Evolutionary conservation across 2,329 filamentous ascomycete species (phyloP).

Genomic region (Nemania abortiva): DNA sequence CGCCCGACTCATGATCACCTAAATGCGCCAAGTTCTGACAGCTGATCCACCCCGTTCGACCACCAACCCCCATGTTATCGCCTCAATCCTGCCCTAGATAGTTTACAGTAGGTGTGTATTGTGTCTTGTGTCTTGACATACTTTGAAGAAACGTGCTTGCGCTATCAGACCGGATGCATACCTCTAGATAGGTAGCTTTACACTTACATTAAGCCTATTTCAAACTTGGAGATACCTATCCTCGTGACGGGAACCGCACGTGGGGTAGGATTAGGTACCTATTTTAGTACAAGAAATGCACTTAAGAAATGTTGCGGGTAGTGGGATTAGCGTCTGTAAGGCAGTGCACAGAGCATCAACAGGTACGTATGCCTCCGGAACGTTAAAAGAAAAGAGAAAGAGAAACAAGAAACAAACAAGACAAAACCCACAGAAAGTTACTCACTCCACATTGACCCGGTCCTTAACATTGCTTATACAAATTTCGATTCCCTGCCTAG

Average conservation of each 20-base stretch:
- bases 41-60: slow-evolving; percentile 29
- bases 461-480: no score
- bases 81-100: background rate
- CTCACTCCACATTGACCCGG: no score
- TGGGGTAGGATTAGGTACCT: background rate
- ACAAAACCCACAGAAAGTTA: no score
- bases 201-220: background rate
- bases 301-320: background rate
- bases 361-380: no score
- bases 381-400: no score
- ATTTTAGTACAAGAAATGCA: background rate
- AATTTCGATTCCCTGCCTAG: no score
- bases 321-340: no score
- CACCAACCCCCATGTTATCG: slow-evolving; percentile 1
- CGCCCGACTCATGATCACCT: slow-evolving; percentile 35
- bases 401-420: no score
- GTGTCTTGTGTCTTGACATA: background rate
- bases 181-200: background rate
- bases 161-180: background rate
- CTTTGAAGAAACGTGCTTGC: background rate
- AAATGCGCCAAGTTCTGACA: slow-evolving; percentile 20
- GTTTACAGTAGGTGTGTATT: background rate
- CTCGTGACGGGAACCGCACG: background rate
- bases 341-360: no score
- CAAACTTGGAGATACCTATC: background rate